Evolutionary conservation across 805 yeast genomes (phyloP), one percentile per base, ranked within the genome.

Genomic region (Phaffomyces opuntiae): DNA sequence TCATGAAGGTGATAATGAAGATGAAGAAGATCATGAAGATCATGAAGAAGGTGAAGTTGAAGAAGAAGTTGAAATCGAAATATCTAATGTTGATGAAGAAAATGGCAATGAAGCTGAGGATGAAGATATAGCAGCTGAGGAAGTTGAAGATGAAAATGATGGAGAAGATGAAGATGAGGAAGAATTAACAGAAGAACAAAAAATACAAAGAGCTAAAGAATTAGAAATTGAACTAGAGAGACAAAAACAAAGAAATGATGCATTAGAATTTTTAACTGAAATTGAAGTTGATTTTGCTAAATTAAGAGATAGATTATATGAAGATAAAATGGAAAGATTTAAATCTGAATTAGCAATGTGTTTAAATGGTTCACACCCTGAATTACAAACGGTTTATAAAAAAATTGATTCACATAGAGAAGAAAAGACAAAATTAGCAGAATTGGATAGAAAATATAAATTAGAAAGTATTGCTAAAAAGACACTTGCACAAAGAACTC

Each of bases 321-420:
- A 84, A 49, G 96, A 89, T 60, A 90, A 87, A 61, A 68, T 90
- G 58, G 70, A 75, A 34, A 77, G 86, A 50, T 73, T 86, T 52
- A 87, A 87, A 53, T 82, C 84, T 39, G 99, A 93, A 62, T 68
- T 91, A 49, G 83, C 83, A 56, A 77, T 91, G 74, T 90, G 98
- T 66, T 68, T 82, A 32, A 83, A 82, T 51, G 96, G 96, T 12
- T 77, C 88, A 19, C 99, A 93, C 64, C 98, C 98, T 0, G 96
- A 90, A 55, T 73, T 91, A 45, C 75, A 86, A 35, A 74, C 77
- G 40, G 83, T 85, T 44, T 79, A 84, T 61, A 75, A 74, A 54
- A 78, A 80, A 63, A 80, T 93, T 43, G 85, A 83, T 48, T 76
- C 78, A 38, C 80, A 83, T 53, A 81, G 88, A 53, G 87, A 87